Evolutionary conservation across 352 stramenopile species (phyloP).

Genomic region (Pythium dissimile): DNA sequence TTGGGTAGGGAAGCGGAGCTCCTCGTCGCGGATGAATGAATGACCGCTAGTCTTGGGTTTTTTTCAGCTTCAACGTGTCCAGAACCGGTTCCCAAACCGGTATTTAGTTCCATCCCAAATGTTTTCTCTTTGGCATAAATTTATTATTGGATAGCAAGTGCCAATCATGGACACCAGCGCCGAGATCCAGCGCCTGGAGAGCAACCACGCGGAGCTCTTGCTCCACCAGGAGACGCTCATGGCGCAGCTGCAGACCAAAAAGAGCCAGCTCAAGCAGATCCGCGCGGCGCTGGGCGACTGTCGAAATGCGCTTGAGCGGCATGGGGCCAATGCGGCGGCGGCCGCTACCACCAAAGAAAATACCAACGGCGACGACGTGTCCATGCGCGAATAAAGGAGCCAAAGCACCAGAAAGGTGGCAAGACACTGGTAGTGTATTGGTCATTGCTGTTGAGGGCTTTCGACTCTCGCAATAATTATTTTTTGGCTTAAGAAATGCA

Average conservation of each 20-base stretch:
- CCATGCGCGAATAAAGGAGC: no score
- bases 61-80: conserved; percentile 1
- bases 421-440: not conserved
- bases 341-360: not conserved
- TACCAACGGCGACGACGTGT: not conserved
- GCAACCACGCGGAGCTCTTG: conserved; percentile 57
- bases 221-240: conserved; percentile 54
- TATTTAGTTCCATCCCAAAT: conserved; percentile 4
- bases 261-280: conserved; percentile 41
- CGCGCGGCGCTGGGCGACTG: conserved; percentile 34
- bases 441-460: not conserved
- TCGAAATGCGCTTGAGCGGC: conserved; percentile 5
- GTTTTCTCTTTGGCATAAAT: no score
- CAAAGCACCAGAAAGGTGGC: no score
- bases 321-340: no score
- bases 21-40: conserved; percentile 4
- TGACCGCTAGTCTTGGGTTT: no score
- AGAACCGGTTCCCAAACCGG: conserved; percentile 10
- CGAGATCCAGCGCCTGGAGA: conserved; percentile 51
- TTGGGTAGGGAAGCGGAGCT: not conserved
- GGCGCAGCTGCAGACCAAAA: conserved; percentile 38
- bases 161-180: conserved; percentile 16
- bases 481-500: no score
- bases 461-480: conserved; percentile 11
- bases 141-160: no score